A percentile compares a stretch with the other conserved stretches of the same genome.
Conservation (phyloP, 1,139 yeast species). For the Hyphopichia burtonii region DNA sequence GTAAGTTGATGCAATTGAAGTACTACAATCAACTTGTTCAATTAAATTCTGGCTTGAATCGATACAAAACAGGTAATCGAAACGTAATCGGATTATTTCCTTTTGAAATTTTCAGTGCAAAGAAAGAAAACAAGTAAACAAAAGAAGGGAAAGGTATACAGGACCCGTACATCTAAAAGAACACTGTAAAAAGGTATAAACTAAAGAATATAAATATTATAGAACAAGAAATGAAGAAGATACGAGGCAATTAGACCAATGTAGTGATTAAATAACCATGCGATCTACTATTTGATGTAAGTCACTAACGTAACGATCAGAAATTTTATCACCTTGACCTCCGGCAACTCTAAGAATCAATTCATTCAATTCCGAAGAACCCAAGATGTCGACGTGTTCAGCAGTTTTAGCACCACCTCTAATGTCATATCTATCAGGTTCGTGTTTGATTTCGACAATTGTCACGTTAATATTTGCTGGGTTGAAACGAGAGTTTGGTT, state of each 20-base stretch:
- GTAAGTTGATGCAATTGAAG: too few species aligned
- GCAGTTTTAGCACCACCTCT: slow-evolving; percentile 98
- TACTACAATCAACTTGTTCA: too few species aligned
- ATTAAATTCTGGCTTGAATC: not conserved
- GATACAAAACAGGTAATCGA: not conserved
- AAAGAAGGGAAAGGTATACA: too few species aligned
- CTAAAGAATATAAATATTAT: too few species aligned
- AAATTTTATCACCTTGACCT: slow-evolving; percentile 69
- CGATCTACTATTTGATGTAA: slow-evolving; percentile 56
- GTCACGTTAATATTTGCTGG: slow-evolving; percentile 75
- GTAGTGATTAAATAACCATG: slow-evolving; percentile 42
- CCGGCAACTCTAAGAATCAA: slow-evolving; percentile 77
- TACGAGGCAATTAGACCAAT: too few species aligned
- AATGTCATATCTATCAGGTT: slow-evolving; percentile 89
- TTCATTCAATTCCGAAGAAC: slow-evolving; percentile 90
- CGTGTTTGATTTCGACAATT: slow-evolving; percentile 87
- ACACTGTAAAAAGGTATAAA: too few species aligned
- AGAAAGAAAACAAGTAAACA: not conserved
- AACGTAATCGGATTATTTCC: not conserved
- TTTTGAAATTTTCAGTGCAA: not conserved
- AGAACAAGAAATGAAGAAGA: too few species aligned
- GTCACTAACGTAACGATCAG: slow-evolving; percentile 58
- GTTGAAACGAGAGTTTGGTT: slow-evolving; percentile 65
- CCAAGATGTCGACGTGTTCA: slow-evolving; percentile 94
- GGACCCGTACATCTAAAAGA: too few species aligned